Base-by-base conservation (phyloP, 2,329 filamentous ascomycete genomes). In the Scolecobasidium constrictum region DNA sequence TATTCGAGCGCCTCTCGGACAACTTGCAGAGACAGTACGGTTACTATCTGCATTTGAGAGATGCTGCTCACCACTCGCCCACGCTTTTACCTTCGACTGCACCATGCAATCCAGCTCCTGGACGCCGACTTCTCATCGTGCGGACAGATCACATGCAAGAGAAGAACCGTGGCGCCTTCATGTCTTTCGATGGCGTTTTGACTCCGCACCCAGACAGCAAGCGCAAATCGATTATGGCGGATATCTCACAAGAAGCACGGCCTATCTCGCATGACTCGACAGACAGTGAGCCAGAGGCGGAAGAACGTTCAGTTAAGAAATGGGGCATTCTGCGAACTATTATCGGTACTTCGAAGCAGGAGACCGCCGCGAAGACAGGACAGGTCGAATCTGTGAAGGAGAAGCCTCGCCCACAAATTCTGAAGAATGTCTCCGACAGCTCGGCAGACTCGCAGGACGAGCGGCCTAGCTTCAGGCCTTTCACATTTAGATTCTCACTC, bases 81-180 rank as follows among this genome's bases (percentile, higher is more conserved):
- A 68, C 65, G 12, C 56, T 76, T 3, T 72, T 71, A 1, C 81
- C 86, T 4, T 87, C 84, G 1, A 86, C 85, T 2, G 78, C 78
- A 4, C 85, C 88, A n/a, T 87, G 82, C 53, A 81, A 81, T 45
- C 88, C 88, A 4, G 86, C 86, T 2, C 86, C 88, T 2, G 83
- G 84, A 37, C 85, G 90, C 54, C 75, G 84, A 47, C 84, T 95
- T 47, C 77, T 94, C 61, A 94, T 95, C 52, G 83, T 94, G 50
- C 80, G 86, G 45, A 88, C 84, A 49, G 87, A 94, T 57, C 75
- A 71, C 49, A 69, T 72, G 45, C 56, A 73, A 37, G 64, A 69
- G 13, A 23, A 45, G 12, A 42, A 38, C 38, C 61, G 63, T 38
- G 63, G 68, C 42, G 64, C 77, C 13, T 79, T 80, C 50, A 65